Evolutionary conservation across 2,329 filamentous ascomycete genomes (phyloP), one percentile per base, ranked within the genome.

Genomic region (Seiridium unicorne): DNA sequence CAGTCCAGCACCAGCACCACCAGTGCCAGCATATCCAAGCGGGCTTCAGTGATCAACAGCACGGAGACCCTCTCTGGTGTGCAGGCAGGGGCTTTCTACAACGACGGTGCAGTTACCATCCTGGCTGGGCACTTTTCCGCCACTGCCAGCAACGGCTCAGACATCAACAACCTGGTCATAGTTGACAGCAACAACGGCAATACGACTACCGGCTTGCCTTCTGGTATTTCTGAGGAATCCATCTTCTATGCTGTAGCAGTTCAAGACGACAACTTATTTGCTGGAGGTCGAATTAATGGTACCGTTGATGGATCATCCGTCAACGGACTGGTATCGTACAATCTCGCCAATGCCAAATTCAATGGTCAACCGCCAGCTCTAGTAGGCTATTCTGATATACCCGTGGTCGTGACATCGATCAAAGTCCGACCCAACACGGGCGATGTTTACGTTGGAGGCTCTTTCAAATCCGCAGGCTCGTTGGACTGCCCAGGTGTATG

Each of bases 81-180:
- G n/a, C 81, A 89, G 31, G 86, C 90, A 6, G 95, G 92, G 36
- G 77, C 88, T 2, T 97, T 96, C 70, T 92, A 96, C 73, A 84
- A 83, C 44, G 80, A 83, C 13, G 85, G 86, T 63, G 80, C 79
- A 61, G 82, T 96, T 60, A 98, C 95, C 0, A 85, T 98, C 44
- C 81, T 98, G 35, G 95, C 89, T 54, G 95, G 95, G 1, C 92
- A 93, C 68, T 99, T 99, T 72, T 84, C 85, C 6, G 88, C 91
- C 1, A 85, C 81, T 36, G 85, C 84, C 11, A 83, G 83, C 6
- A 85, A 93, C 65, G 91, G 88, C 31, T 87, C 89, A 3, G 81
- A 82, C 4, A 82, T 97, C 62, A 82, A 92, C 65, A 98, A 97
- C 68, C 79, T 99, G 13, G 81, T 90, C 44, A 85, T 99, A 64